Base-by-base conservation (phyloP, 805 yeast species). In the Wickerhamiella nectarea region DNA sequence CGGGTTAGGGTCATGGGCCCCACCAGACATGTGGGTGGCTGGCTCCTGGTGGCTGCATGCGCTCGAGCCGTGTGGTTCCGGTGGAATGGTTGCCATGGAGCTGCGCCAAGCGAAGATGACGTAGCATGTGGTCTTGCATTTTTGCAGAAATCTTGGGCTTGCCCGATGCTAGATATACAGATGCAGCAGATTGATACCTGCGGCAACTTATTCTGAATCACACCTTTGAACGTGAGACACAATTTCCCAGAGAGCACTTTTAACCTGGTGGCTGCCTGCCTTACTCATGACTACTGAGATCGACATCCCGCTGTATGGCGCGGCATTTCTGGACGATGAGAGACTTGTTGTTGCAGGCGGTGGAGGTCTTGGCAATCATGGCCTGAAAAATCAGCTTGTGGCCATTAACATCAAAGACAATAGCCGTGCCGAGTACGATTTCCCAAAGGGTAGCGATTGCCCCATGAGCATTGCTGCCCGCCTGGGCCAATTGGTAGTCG, bases 311-410 rank as follows among this genome's bases (percentile, higher is more conserved):
- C 69, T 86, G 10, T 82, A 80, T 52, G 89, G 85, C 2, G 78
- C 89, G 43, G 73, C 74, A 48, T 86, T 84, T 57, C 66, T 78
- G 36, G 68, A 72, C 51, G 70, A 76, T 49, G 63, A 67, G 48
- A 71, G 77, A 1, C 59, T 87, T 21, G 60, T 86, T 39, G 80
- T 80, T 22, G 76, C 85, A 2, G 98, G 98, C 34, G 98, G 98
- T 36, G 96, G 96, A 24, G 97, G 96, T 20, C 94, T 84, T 59
- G 94, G 94, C 8, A 78, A 77, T 55, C 80, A 84, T 55, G 95
- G 94, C 24, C 76, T 85, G 44, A 81, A 87, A 34, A 89, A 89
- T 61, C 84, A 81, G 58, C 15, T 28, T 11, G 15, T 28, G 11
- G 31, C 31, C n/a, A 65, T 89, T 49, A 56, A 58, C 31, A 38